Base-by-base conservation (phyloP, 139 green algal species). In the Chlamydomonas applanata region DNA sequence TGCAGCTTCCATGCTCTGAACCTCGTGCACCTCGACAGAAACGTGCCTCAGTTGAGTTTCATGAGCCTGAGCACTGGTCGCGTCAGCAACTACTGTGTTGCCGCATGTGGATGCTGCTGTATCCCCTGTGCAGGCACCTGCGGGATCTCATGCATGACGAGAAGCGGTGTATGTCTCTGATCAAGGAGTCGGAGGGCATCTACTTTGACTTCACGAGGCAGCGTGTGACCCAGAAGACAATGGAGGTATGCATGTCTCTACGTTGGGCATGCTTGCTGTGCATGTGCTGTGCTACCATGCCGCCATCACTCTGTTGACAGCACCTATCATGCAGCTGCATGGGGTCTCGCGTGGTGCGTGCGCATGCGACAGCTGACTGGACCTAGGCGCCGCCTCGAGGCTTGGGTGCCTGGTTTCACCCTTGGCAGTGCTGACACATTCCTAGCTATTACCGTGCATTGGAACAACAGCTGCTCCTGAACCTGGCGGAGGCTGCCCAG, bases 151-250 rank as follows among this genome's bases (percentile, higher is more conserved):
- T 98, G 54, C n/a, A 78, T 5, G 92, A 98, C 68, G 80, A 92
- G 27, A 53, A 71, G 0, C 89, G 95, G 57, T 93, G 83, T 63
- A 86, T 93, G 54, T 68, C 64, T 0, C 68, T 98, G 20, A 92
- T 93, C 73, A 86, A 90, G 63, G 94, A 99, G 87, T 80, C 87
- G 57, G 80, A 97, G 69, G 91, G 91, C 54, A 82, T 98, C n/a
- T 90, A 95, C 62, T 56, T 90, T 33, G 96, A 99, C 79, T 96
- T 95, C 75, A 93, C 86, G 0, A 88, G 96, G 36, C 96, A 99
- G 82, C 86, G 93, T 17, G 83, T 94, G 24, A 98, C 93, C 3
- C 45, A 75, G 14, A 85, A 98, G 49, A 99, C 96, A 0, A 76
- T 98, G 45, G 54, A 94, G 88, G 89, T 94, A 46, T 24, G 82